Conservation (phyloP, 306 rosid genomes). For the Sicyos edulis region DNA sequence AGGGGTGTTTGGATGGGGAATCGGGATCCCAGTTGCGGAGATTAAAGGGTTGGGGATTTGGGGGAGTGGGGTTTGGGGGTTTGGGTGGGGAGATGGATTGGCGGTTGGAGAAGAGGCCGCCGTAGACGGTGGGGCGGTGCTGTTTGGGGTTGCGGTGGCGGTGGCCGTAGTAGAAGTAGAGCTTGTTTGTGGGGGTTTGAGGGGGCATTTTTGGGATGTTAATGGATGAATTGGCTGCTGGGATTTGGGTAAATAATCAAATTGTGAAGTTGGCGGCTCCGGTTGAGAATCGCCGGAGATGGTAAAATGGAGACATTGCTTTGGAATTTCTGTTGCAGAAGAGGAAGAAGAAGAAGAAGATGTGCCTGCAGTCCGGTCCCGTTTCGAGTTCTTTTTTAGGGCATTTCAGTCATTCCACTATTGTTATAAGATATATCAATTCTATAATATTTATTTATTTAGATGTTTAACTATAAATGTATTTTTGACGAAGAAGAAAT, state of each 20-base stretch:
- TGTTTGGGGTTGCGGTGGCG: conserved; percentile 75
- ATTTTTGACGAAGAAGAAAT: no score
- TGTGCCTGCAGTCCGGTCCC: no score
- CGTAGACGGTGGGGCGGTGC: conserved; percentile 65
- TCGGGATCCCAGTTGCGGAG: conserved; percentile 71
- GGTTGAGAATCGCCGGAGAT: conserved; percentile 5
- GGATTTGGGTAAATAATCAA: not conserved
- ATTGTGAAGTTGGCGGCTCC: not conserved
- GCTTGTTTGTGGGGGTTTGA: conserved; percentile 31
- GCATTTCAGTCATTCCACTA: no score
- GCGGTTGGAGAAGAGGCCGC: conserved; percentile 65
- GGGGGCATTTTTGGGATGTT: conserved; percentile 46
- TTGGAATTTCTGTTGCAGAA: no score
- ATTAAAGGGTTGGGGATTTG: conserved; percentile 30
- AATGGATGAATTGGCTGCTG: not conserved
- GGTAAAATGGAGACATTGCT: not conserved
- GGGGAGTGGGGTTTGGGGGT: conserved; percentile 25
- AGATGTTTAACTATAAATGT: no score
- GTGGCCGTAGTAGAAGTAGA: conserved; percentile 63
- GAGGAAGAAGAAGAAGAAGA: no score
- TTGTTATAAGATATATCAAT: no score
- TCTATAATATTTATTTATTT: no score
- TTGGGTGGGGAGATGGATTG: conserved; percentile 24
- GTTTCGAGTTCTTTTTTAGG: no score
- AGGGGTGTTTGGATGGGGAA: conserved; percentile 25